These are phyloP conservation scores for Phlebiopsis flavidoalba DNA, from an alignment of 768 basidiomycete genomes.

Conservation along the genomic window DNA sequence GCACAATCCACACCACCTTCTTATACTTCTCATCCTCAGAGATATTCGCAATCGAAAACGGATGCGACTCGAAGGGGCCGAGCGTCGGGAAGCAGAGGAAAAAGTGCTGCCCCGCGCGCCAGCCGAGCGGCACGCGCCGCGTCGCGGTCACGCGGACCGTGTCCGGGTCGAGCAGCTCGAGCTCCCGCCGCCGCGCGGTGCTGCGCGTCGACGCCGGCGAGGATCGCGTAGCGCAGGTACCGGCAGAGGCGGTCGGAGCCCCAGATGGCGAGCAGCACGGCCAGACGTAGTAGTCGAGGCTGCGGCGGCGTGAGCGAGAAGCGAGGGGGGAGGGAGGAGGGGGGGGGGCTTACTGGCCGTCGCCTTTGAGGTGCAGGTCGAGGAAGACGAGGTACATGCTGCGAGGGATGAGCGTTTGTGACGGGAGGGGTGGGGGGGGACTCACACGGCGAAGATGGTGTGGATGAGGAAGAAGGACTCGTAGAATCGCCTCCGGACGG, in stretches of 20 bases:
- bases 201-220: conserved; percentile 30
- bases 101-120: conserved; percentile 45
- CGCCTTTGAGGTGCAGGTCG: conserved; percentile 30
- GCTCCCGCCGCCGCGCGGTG: conserved; percentile 28
- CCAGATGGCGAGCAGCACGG: conserved; percentile 43
- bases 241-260: conserved; percentile 40
- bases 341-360: conserved; percentile 10
- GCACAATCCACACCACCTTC: conserved; percentile 47
- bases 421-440: background rate
- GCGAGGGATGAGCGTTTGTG: background rate
- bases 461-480: conserved; percentile 32
- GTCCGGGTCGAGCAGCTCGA: conserved; percentile 37
- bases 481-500: conserved; percentile 34
- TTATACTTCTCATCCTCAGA: conserved; percentile 22
- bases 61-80: conserved; percentile 46
- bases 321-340: background rate
- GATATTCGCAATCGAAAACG: conserved; percentile 45
- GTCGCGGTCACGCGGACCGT: conserved; percentile 37
- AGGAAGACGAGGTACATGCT: conserved; percentile 37
- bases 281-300: conserved; percentile 41
- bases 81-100: conserved; percentile 43
- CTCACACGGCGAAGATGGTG: conserved; percentile 23
- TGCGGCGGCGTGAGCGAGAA: conserved; percentile 2
- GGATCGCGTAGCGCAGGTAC: conserved; percentile 32
- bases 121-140: conserved; percentile 36